Evolutionary conservation across 148 eudicot genomes (phyloP), one percentile per base, ranked within the genome.

Genomic region (Camellia granthamiana): DNA sequence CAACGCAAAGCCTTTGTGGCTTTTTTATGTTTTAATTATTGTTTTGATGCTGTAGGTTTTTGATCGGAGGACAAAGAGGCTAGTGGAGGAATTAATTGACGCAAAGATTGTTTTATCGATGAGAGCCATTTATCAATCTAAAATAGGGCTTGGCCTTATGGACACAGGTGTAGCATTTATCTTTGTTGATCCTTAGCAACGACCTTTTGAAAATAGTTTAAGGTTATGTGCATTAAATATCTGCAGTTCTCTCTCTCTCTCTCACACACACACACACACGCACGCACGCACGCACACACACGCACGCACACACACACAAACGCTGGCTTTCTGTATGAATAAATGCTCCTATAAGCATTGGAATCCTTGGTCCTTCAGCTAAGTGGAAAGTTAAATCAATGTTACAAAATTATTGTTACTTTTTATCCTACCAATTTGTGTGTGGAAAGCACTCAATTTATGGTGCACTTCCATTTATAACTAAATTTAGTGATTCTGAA

Each of bases 41-140:
- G 65, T 69, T 66, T 67, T 78, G 75, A 54, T 79, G 49, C 4
- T 68, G n/a, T 85, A 95, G 99, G 97, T 95, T 72, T 88, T 83
- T 84, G 99, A 95, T 78, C 90, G 97, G 78, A 80, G 78, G 73
- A 81, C 90, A 70, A 90, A 86, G 85, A 90, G 94, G 88, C 84
- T 95, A 72, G 97, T 93, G 78, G 99, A 95, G 86, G 99, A 95
- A 90, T 63, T 90, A 81, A 93, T 95, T 80, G 94, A 93, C 77
- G 86, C 90, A 74, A 95, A 93, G 87, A 93, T 95, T 81, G 88
- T 95, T 75, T 75, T 95, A 79, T 90, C 99, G 69, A 93, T 95
- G 97, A 87, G 99, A 87, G 92, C 97, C 77, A 84, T 95, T 74
- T 95, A 95, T 82, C 99, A 93, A 77, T 88, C 92, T 80, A 93